A percentile compares a stretch with the other conserved stretches of the same genome.
These are phyloP conservation scores for Anisodus tanguticus DNA, from an alignment of 257 asterid species.

Conservation along the genomic window DNA sequence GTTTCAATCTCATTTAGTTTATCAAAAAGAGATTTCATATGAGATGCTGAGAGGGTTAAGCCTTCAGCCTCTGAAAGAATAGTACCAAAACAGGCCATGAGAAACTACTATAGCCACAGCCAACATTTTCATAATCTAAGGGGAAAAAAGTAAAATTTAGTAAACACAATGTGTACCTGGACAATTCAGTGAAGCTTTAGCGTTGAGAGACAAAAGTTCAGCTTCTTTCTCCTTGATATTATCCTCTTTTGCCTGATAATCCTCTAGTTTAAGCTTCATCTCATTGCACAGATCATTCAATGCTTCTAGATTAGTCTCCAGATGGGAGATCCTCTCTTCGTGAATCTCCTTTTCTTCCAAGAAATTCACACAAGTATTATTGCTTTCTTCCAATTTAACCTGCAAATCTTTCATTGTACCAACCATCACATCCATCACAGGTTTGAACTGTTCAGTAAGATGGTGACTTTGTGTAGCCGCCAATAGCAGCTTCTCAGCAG, in stretches of 20 bases:
- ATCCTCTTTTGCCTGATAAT: slow-evolving; percentile 55
- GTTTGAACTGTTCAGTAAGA: slow-evolving; percentile 51
- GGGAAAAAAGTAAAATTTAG: neutral
- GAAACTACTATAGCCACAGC: neutral
- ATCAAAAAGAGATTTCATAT: slow-evolving; percentile 61
- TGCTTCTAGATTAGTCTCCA: slow-evolving; percentile 66
- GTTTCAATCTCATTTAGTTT: slow-evolving; percentile 66
- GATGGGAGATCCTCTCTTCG: slow-evolving; percentile 53
- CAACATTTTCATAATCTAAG: slow-evolving; percentile 16
- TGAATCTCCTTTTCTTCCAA: slow-evolving; percentile 63
- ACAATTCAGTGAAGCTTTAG: slow-evolving; percentile 46
- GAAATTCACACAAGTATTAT: slow-evolving; percentile 46
- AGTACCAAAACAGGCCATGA: slow-evolving; percentile 29
- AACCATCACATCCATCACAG: slow-evolving; percentile 45
- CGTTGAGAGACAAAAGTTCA: slow-evolving; percentile 49
- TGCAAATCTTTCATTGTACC: slow-evolving; percentile 50
- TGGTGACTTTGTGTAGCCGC: slow-evolving; percentile 58
- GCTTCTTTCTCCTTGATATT: slow-evolving; percentile 55
- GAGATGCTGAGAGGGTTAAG: slow-evolving; percentile 59
- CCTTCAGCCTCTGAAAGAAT: slow-evolving; percentile 66
- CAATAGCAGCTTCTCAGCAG: slow-evolving; percentile 65
- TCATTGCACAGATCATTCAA: slow-evolving; percentile 50
- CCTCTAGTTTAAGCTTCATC: slow-evolving; percentile 53
- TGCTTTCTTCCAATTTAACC: slow-evolving; percentile 58
- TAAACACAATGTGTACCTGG: slow-evolving; percentile 52